Evolutionary conservation across 495 filamentous ascomycete species (phyloP), one percentile per base, ranked within the genome.

Genomic region (Penicillium atrosanguineum): DNA sequence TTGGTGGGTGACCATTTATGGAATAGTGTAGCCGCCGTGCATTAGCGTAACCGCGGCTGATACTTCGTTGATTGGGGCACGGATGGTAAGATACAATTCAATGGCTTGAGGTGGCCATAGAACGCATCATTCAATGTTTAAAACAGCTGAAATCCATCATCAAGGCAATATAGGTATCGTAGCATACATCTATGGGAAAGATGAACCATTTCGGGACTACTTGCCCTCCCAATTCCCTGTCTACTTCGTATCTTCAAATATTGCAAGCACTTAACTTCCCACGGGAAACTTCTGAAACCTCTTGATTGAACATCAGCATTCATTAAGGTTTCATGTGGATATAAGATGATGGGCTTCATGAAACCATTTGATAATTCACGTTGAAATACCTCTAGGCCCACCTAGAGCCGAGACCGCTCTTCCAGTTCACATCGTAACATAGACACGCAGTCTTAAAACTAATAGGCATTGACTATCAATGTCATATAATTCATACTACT

Each of bases 1-100:
- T 19, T 19, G 40, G 40, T n/a, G 5, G n/a, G 2, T 28, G 4
- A 7, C 26, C 26, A 7, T 28, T 25, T 50, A 7, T 12, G 38
- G 47, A 42, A 20, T 50, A 50, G 47, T 36, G 47, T 50, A 50
- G 47, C 47, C 47, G 47, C 47, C 12, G 37, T 50, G 47, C 47
- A 42, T 50, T 50, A 50, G 47, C 47, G 47, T 42, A 50, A 34
- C 47, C 47, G 47, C 38, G 23, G 14, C 20, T 14, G 36, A 38
- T 12, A n/a, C 9, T 38, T 38, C 14, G 12, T 16, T 38, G 36
- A 38, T 38, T 38, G 36, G 36, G 36, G 36, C 36, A 11, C 9
- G 36, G n/a, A 38, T 16, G 11, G 36, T 38, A 38, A n/a, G n/a
- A n/a, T n/a, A n/a, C n/a, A n/a, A n/a, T n/a, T n/a, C n/a, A n/a